Evolutionary conservation across 2,329 filamentous ascomycete genomes (phyloP).

Genomic region (Eutypella sp.): DNA sequence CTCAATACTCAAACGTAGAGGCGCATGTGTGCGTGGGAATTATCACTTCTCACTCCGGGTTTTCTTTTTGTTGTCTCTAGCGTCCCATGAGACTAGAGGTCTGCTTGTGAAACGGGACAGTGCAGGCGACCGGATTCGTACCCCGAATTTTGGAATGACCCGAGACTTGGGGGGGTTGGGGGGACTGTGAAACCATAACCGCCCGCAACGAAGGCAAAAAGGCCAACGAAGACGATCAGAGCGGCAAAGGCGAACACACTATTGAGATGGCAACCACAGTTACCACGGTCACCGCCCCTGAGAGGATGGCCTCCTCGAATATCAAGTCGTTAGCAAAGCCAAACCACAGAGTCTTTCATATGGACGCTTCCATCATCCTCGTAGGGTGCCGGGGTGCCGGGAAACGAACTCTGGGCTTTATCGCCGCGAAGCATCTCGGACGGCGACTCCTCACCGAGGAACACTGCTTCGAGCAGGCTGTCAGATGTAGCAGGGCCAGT

Average conservation of each 20-base stretch:
- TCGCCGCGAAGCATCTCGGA: slow-evolving; percentile 63
- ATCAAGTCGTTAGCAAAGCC: slow-evolving; percentile 13
- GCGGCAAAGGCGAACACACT: neutral
- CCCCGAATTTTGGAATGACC: no score
- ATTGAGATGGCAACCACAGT: slow-evolving; percentile 17
- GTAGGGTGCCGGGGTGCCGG: slow-evolving; percentile 67
- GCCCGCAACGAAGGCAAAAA: no score
- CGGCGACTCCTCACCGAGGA: slow-evolving; percentile 65
- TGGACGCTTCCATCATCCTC: slow-evolving; percentile 63
- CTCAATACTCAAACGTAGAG: no score
- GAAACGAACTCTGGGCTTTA: slow-evolving; percentile 68
- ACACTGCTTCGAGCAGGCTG: slow-evolving; percentile 59
- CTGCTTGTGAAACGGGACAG: no score
- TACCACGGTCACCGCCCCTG: slow-evolving; percentile 10
- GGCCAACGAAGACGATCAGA: neutral
- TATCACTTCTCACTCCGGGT: neutral
- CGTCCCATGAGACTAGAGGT: neutral
- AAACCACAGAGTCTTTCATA: slow-evolving; percentile 43
- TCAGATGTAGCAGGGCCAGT: slow-evolving; percentile 53
- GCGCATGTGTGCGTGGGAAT: neutral
- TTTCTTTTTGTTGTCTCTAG: no score
- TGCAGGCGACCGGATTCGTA: no score
- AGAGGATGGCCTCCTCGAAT: slow-evolving; percentile 5
- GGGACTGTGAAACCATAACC: no score
- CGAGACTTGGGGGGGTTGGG: no score